Evolutionary conservation across 371 early-diverging fungal species (phyloP), one percentile per base, ranked within the genome.

Genomic region (Mucor plumbeus): DNA sequence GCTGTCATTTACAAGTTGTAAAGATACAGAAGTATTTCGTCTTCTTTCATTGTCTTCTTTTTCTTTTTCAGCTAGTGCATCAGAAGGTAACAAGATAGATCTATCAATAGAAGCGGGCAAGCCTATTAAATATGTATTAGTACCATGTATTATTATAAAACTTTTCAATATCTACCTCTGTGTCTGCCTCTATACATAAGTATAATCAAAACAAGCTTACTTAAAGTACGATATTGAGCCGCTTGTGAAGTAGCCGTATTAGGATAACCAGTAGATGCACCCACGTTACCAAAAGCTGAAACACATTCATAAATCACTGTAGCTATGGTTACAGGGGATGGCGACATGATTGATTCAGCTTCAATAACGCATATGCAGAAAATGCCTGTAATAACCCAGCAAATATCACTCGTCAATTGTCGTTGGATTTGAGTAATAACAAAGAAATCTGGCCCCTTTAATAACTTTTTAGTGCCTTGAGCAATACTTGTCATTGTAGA

Each of bases 41-140:
- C 77, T 68, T 65, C 69, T 65, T 26, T 64, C 39, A 15, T 71
- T 63, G 31, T 73, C 66, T 58, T 77, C 71, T 58, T 67, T 68
- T 67, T 77, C 77, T 13, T 68, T 71, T 47, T 71, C 56, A n/a
- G 67, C 71, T n/a, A 73, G 40, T 53, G 69, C 48, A 38, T 74
- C 83, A 21, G 80, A 80, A 10, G 83, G 83, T 33, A 82, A 61
- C 26, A 82, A 56, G 11, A 82, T 77, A 35, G 83, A 80, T 43
- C 83, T 71, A 74, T 82, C 83, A 58, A 82, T 82, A 26, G 80
- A 73, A 3, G 76, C 76, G 11, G 83, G 83, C 13, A 82, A 60
- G 43, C 79, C 81, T 81, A 59, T 5, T 43, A 15, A 63, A 62
- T 31, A 55, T 14, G 17, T 33, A 7, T 11, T 5, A 40, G 14